phyloP scores from a whole-genome alignment of 2,329 filamentous ascomycete genomes.

The Exserohilum rostratum region DNA sequence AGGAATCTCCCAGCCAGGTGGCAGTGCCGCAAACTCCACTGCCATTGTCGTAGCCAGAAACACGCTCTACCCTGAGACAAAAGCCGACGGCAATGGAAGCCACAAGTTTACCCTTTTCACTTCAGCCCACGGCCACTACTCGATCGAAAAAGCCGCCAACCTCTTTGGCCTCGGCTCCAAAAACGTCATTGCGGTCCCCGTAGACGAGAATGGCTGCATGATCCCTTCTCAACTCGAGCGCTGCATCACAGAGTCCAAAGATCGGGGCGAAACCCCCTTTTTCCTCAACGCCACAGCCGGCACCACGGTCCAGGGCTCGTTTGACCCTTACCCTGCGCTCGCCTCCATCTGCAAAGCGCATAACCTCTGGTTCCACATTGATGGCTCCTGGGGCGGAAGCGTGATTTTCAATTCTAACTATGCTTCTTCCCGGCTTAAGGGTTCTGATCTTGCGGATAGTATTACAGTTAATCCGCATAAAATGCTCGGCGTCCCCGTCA shows the following conservation, averaged over 20 bases:
- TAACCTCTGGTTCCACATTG: constrained; percentile 89
- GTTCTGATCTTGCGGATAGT: constrained; percentile 76
- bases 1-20: constrained; percentile 79
- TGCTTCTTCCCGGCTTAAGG: constrained; percentile 68
- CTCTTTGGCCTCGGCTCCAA: constrained; percentile 81
- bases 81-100: constrained; percentile 69
- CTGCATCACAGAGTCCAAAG: constrained; percentile 66
- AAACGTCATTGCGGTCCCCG: constrained; percentile 74
- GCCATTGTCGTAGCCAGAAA: constrained; percentile 89
- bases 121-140: constrained; percentile 89
- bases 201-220: constrained; percentile 77
- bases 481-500: constrained; percentile 91
- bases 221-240: constrained; percentile 67
- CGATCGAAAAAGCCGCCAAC: constrained; percentile 91
- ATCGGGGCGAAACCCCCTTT: constrained; percentile 78
- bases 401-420: constrained; percentile 71
- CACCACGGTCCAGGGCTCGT: constrained; percentile 90
- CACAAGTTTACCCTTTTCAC: constrained; percentile 83
- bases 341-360: constrained; percentile 72
- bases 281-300: constrained; percentile 96
- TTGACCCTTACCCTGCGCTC: constrained; percentile 77
- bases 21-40: constrained; percentile 82
- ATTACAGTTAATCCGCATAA: constrained; percentile 95
- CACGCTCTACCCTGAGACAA: constrained; percentile 79
- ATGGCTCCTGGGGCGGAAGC: constrained; percentile 88